A percentile compares a stretch with the other conserved stretches of the same genome.
Evolutionary conservation across 331 rosid genomes (phyloP).

Genomic region (Prunus yedoensis): DNA sequence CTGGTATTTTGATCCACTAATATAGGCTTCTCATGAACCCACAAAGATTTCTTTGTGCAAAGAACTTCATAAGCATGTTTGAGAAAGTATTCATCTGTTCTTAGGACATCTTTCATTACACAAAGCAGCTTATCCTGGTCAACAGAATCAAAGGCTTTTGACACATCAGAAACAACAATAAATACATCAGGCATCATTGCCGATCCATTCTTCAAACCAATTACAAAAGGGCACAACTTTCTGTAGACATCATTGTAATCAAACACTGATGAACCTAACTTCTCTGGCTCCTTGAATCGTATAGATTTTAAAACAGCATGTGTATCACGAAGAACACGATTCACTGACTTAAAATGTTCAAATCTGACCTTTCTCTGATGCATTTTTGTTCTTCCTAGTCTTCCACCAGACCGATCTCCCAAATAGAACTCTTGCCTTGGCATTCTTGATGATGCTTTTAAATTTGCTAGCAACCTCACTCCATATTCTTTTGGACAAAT

Average conservation of each 20-base stretch:
- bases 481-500: slow-evolving; percentile 80
- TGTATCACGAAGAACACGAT: slow-evolving; percentile 62
- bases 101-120: slow-evolving; percentile 49
- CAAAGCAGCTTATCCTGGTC: slow-evolving; percentile 74
- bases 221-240: slow-evolving; percentile 59
- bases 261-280: slow-evolving; percentile 87
- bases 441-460: slow-evolving; percentile 64
- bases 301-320: slow-evolving; percentile 66
- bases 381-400: slow-evolving; percentile 12
- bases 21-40: slow-evolving; percentile 56
- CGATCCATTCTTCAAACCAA: slow-evolving; percentile 42
- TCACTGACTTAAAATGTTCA: slow-evolving; percentile 60
- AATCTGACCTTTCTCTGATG: slow-evolving; percentile 20
- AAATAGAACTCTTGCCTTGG: slow-evolving; percentile 27
- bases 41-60: slow-evolving; percentile 52
- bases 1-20: slow-evolving; percentile 37
- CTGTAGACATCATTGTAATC: slow-evolving; percentile 81
- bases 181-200: slow-evolving; percentile 43
- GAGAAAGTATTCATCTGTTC: slow-evolving; percentile 47
- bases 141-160: slow-evolving; percentile 80
- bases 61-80: slow-evolving; percentile 55
- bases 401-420: slow-evolving; percentile 32
- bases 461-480: slow-evolving; percentile 84
- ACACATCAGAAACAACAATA: slow-evolving; percentile 77
- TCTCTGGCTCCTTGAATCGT: slow-evolving; percentile 57